These are phyloP conservation scores for Conticribra weissflogii DNA, from an alignment of 108 stramenopile species.

Conservation along the genomic window DNA sequence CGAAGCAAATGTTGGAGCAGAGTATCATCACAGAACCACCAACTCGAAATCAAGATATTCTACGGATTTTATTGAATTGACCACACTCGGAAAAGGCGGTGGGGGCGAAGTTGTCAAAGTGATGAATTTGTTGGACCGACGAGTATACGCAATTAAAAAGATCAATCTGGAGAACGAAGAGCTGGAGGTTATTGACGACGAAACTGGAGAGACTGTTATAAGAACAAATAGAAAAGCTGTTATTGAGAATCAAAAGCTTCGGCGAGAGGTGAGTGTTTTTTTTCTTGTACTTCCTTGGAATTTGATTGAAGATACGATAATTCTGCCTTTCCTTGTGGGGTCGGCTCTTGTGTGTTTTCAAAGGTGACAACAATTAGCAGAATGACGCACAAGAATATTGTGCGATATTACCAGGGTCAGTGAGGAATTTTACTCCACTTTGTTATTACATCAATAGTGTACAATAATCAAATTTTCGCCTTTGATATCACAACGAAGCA, in stretches of 20 bases:
- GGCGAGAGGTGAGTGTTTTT: too few relatives aligned
- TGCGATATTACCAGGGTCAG: constrained; percentile 85
- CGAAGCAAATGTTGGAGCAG: too few relatives aligned
- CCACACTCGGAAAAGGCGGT: constrained; percentile 77
- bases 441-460: too few relatives aligned
- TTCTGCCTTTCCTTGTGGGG: too few relatives aligned
- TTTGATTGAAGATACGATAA: too few relatives aligned
- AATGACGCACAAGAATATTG: constrained; percentile 84
- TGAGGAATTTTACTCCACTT: too few relatives aligned
- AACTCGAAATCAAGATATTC: constrained; percentile 48
- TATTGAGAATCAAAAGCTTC: constrained; percentile 75
- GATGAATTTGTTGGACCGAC: constrained; percentile 77
- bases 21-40: neutral
- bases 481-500: too few relatives aligned
- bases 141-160: constrained; percentile 83
- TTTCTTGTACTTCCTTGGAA: too few relatives aligned
- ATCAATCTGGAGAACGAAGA: constrained; percentile 68
- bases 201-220: neutral
- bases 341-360: too few relatives aligned
- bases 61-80: constrained; percentile 83
- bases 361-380: constrained; percentile 85
- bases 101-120: constrained; percentile 87
- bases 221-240: constrained; percentile 27
- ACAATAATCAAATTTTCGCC: too few relatives aligned
- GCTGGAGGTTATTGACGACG: constrained; percentile 17